Evolutionary conservation across 2,329 filamentous ascomycete genomes (phyloP).

Genomic region (Malbranchea zuffiana): DNA sequence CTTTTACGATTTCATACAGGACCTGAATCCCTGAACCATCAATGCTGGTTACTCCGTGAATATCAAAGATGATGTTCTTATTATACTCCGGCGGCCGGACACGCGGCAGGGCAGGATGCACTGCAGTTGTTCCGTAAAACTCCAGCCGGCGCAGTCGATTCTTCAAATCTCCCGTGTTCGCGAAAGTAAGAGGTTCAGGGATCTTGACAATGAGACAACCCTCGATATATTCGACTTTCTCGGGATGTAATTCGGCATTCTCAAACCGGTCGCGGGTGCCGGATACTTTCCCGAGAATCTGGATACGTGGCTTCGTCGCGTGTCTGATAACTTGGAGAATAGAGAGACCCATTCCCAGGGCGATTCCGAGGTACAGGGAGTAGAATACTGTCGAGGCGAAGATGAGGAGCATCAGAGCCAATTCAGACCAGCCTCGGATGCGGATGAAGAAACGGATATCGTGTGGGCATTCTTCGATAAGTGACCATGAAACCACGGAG

Average conservation of each 20-base stretch:
- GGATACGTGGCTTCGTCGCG: constrained; percentile 82
- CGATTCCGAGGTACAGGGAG: constrained; percentile 85
- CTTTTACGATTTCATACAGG: constrained; percentile 73
- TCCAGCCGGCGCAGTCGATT: constrained; percentile 72
- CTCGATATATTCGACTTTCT: constrained; percentile 75
- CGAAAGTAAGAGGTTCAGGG: constrained; percentile 89
- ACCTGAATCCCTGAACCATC: constrained; percentile 92
- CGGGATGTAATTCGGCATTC: constrained; percentile 64
- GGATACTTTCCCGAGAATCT: constrained; percentile 83
- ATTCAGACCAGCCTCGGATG: constrained; percentile 76
- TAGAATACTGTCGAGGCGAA: constrained; percentile 90
- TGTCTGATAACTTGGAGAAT: constrained; percentile 82
- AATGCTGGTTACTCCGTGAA: constrained; percentile 90
- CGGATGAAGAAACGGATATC: constrained; percentile 82
- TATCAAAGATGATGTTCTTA: constrained; percentile 88
- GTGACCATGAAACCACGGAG: constrained; percentile 82
- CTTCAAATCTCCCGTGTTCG: constrained; percentile 89
- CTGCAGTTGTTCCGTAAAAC: constrained; percentile 72
- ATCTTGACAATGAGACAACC: constrained; percentile 95
- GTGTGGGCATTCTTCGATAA: constrained; percentile 90
- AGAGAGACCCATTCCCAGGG: constrained; percentile 83
- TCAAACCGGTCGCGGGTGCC: constrained; percentile 69
- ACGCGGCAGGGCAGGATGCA: constrained; percentile 77
- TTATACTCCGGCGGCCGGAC: constrained; percentile 70
- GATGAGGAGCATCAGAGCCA: constrained; percentile 79